Evolutionary conservation across 2,329 filamentous ascomycete genomes (phyloP), one percentile per base, ranked within the genome.

Genomic region (Pestalotiopsis sp.): DNA sequence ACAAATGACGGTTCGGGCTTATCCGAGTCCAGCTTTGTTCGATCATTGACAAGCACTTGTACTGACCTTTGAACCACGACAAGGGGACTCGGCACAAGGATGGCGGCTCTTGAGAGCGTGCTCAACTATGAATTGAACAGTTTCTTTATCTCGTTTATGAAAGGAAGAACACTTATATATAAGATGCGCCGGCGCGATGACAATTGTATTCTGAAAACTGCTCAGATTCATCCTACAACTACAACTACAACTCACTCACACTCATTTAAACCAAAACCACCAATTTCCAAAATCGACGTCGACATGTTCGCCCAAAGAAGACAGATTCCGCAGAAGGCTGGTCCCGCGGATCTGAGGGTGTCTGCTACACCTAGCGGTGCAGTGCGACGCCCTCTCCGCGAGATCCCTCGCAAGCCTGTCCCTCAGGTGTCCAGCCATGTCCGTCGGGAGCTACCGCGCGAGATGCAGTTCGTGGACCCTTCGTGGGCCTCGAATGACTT

Each of bases 271-370:
- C n/a, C 17, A 52, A 52, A 9, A 2, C 17, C 17, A 52, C 45
- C 12, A 62, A 62, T 31, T 49, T 41, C 49, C 36, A 27, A 11
- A 25, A 23, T 39, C 4, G 20, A 64, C n/a, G 12, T 64, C 61
- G 25, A 31, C 38, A 59, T 27, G 27, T 39, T 52, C 45, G 7
- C 45, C 45, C 45, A 52, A 20, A 52, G 45, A 52, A 52, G 58
- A 60, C 25, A 38, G 60, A 20, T 31, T 63, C 31, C 31, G 36
- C 31, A 63, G 60, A 41, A 64, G 61, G 39, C 61, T 64, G 61
- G 38, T 17, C 12, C 23, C 39, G 38, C 41, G 20, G 61, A 64
- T 45, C 61, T 64, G 61, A 64, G 61, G 38, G 14, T 25, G 11
- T 11, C 17, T 6, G 39, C n/a, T 39, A 20, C 38, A 39, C 7